Conservation (phyloP, 2,329 filamentous ascomycete species). For the Trichoderma atroviride region DNA sequence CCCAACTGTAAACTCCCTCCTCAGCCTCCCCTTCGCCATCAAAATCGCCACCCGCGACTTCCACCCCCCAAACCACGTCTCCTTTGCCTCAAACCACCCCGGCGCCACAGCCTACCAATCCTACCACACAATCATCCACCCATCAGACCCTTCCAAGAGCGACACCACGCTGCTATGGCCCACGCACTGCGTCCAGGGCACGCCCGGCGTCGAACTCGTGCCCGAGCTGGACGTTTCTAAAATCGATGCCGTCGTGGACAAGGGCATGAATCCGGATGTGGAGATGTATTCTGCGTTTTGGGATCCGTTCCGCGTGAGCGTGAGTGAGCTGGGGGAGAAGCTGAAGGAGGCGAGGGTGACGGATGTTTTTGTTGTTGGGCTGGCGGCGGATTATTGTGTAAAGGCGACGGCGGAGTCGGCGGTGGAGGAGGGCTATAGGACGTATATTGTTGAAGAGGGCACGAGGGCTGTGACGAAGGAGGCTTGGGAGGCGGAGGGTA, state of each 20-base stretch:
- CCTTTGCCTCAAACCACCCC: slow-evolving; percentile 81
- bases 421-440: slow-evolving; percentile 71
- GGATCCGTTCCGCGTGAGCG: slow-evolving; percentile 70
- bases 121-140: slow-evolving; percentile 66
- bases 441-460: slow-evolving; percentile 76
- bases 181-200: slow-evolving; percentile 79
- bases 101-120: slow-evolving; percentile 69
- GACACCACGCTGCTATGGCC: slow-evolving; percentile 82
- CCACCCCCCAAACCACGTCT: slow-evolving; percentile 82
- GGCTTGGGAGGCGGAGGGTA: slow-evolving; percentile 60
- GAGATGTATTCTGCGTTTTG: slow-evolving; percentile 97
- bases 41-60: slow-evolving; percentile 91
- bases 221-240: slow-evolving; percentile 65
- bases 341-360: slow-evolving; percentile 65
- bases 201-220: slow-evolving; percentile 71
- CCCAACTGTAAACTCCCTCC: slow-evolving; percentile 71
- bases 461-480: slow-evolving; percentile 71
- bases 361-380: slow-evolving; percentile 81
- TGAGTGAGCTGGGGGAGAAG: slow-evolving; percentile 63
- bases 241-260: slow-evolving; percentile 71
- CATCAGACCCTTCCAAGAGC: slow-evolving; percentile 61
- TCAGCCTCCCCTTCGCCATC: slow-evolving; percentile 69
- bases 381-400: slow-evolving; percentile 91
- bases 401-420: slow-evolving; percentile 80
- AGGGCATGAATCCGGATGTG: slow-evolving; percentile 72